Evolutionary conservation across 352 stramenopile species (phyloP).

Genomic region (Pythium vanterpoolii): DNA sequence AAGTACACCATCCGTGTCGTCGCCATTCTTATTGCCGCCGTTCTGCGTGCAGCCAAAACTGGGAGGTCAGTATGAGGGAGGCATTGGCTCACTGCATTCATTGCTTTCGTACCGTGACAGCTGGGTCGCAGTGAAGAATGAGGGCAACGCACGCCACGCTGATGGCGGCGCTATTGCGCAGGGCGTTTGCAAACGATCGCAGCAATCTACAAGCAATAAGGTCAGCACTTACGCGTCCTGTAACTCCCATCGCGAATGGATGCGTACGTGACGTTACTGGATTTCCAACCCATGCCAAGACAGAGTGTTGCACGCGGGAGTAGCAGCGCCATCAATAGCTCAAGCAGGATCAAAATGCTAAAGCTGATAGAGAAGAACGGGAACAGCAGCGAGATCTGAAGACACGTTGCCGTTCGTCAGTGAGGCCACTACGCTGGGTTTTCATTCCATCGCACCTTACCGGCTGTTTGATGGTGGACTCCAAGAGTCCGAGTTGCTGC

Average conservation of each 20-base stretch:
- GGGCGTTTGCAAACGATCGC: conserved; percentile 77
- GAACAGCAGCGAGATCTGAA: conserved; percentile 80
- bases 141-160: conserved; percentile 79
- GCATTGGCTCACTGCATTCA: background rate
- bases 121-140: conserved; percentile 78
- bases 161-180: conserved; percentile 80
- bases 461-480: conserved; percentile 83
- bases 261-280: conserved; percentile 66
- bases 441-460: conserved; percentile 26
- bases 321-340: conserved; percentile 65
- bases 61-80: background rate
- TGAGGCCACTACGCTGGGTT: background rate
- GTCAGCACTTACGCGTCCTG: too few relatives aligned
- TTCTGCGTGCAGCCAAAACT: background rate
- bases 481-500: conserved; percentile 62
- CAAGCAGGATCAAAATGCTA: conserved; percentile 65
- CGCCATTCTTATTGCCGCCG: too few relatives aligned
- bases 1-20: conserved; percentile 24
- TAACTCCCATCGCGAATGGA: too few relatives aligned
- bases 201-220: conserved; percentile 31
- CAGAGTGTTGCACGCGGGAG: conserved; percentile 50
- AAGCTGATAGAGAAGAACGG: conserved; percentile 85
- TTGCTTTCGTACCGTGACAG: conserved; percentile 34
- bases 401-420: background rate
- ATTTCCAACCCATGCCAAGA: conserved; percentile 57